Conservation (phyloP, 2,329 filamentous ascomycete species). For the Sordariomycetes sp. region DNA sequence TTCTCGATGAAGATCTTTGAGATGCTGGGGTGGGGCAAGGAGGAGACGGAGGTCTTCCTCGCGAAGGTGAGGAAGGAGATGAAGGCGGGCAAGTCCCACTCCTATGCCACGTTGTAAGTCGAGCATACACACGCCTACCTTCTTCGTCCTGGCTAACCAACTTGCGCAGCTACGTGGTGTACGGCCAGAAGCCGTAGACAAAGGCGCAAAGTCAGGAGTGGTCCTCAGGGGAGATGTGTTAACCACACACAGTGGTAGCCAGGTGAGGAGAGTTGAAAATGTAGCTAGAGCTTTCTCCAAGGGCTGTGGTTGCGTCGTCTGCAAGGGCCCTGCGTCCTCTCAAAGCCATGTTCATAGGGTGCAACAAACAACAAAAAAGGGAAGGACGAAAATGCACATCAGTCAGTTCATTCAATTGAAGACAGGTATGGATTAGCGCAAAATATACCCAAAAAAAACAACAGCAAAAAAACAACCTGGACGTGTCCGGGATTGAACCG, state of each 20-base stretch:
- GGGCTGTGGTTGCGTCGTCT: too few species aligned
- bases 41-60: conserved; percentile 16
- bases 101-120: conserved; percentile 13
- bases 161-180: conserved; percentile 8
- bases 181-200: conserved; percentile 8
- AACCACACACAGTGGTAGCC: too few species aligned
- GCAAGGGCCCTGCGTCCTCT: too few species aligned
- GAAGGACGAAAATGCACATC: too few species aligned
- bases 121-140: neutral
- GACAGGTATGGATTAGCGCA: too few species aligned
- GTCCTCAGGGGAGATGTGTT: too few species aligned
- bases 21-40: conserved; percentile 15
- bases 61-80: conserved; percentile 17
- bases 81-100: conserved; percentile 15
- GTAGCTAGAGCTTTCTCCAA: too few species aligned
- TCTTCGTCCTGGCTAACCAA: neutral
- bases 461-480: neutral
- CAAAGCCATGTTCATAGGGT: too few species aligned
- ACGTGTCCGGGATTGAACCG: neutral
- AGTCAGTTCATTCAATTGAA: too few species aligned
- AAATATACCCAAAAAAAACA: neutral
- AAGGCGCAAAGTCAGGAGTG: neutral
- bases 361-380: too few species aligned
- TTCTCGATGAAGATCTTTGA: conserved; percentile 15
- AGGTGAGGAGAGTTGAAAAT: too few species aligned